Evolutionary conservation across 148 eudicot species (phyloP).

Genomic region (Tetragonia tetragonoides): DNA sequence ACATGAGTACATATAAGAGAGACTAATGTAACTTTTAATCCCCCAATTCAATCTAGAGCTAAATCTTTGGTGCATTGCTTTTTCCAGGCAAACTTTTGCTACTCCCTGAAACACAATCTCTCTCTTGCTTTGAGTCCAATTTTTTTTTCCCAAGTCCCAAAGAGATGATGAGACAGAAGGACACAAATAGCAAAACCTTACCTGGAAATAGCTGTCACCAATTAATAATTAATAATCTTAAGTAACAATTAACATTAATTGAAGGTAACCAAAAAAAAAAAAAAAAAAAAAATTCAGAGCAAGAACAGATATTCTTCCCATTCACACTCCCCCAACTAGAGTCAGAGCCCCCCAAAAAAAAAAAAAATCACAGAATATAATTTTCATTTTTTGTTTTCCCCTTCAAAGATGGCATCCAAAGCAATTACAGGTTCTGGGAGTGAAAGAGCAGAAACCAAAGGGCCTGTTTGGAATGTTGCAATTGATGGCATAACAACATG

Average conservation of each 20-base stretch:
- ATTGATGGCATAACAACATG: constrained; percentile 95
- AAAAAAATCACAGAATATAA: neutral
- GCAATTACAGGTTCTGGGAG: constrained; percentile 89
- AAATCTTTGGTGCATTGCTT: constrained; percentile 26
- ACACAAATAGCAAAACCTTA: constrained; percentile 27
- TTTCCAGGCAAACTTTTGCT: constrained; percentile 50
- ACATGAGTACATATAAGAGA: too few relatives aligned
- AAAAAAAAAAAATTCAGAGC: neutral
- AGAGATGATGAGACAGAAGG: constrained; percentile 20
- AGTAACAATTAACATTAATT: constrained; percentile 15
- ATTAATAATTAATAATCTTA: constrained; percentile 20
- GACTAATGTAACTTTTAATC: neutral
- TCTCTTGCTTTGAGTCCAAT: constrained; percentile 1
- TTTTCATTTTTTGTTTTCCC: neutral
- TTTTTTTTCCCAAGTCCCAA: constrained; percentile 20
- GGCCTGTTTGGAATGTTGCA: constrained; percentile 97
- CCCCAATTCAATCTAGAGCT: constrained; percentile 1
- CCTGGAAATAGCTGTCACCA: constrained; percentile 49
- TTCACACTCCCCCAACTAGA: constrained; percentile 32
- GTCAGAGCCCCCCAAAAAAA: constrained; percentile 11
- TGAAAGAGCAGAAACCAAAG: constrained; percentile 89
- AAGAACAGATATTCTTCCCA: constrained; percentile 46
- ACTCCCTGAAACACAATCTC: constrained; percentile 15
- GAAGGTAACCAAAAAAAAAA: neutral
- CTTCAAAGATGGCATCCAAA: constrained; percentile 75